These are phyloP conservation scores for Macrolepiota dolichaula DNA, from an alignment of 768 basidiomycete genomes.

Conservation along the genomic window DNA sequence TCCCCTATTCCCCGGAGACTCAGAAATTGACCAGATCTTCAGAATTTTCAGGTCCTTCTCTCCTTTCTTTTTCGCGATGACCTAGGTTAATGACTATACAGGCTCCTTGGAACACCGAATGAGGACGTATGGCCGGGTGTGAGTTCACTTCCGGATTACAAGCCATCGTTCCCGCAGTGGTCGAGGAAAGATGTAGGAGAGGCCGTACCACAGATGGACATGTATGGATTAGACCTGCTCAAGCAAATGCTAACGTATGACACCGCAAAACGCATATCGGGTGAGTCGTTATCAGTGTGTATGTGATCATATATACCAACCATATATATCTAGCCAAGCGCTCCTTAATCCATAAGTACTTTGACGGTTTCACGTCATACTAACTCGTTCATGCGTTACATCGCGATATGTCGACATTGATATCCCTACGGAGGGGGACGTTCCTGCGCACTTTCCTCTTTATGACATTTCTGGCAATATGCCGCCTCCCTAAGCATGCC, in stretches of 20 bases:
- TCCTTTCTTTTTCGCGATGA: not conserved
- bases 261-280: constrained; percentile 88
- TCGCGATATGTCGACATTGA: not conserved
- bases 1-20: constrained; percentile 96
- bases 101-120: constrained; percentile 91
- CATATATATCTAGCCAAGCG: constrained; percentile 47
- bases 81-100: constrained; percentile 24
- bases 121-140: constrained; percentile 94
- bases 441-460: not conserved
- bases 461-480: not conserved
- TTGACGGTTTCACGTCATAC: constrained; percentile 1
- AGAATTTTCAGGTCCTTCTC: constrained; percentile 87
- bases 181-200: constrained; percentile 64
- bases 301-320: constrained; percentile 38
- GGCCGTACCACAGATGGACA: constrained; percentile 70
- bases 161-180: constrained; percentile 97
- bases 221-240: constrained; percentile 75
- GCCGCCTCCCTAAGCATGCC: not conserved
- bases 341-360: constrained; percentile 46
- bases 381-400: not conserved
- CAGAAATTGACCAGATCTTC: constrained; percentile 99
- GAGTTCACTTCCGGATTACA: constrained; percentile 87
- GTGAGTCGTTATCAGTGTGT: constrained; percentile 37
- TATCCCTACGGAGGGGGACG: not conserved
- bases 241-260: constrained; percentile 81